phyloP scores from a whole-genome alignment of 2,329 filamentous ascomycete genomes.

The Penicillium sp. region DNA sequence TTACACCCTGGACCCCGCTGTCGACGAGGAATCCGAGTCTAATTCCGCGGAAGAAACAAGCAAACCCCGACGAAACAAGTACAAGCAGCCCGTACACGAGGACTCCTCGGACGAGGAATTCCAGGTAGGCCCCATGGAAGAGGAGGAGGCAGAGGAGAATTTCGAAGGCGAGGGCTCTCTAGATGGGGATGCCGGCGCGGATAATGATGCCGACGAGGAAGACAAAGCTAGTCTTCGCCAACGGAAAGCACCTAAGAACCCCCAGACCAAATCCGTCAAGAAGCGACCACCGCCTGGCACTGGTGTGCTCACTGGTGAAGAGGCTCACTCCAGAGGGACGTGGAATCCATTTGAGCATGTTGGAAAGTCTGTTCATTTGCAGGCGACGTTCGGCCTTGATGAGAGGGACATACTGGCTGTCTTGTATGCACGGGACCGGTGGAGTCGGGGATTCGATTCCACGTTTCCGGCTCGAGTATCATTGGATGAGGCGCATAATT shows the following conservation, averaged over 20 bases:
- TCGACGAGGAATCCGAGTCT: constrained; percentile 26
- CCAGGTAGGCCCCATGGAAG: constrained; percentile 30
- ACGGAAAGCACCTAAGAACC: constrained; percentile 16
- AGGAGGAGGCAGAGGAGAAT: constrained; percentile 26
- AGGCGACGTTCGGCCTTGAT: constrained; percentile 57
- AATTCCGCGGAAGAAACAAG: background rate
- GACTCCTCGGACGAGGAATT: constrained; percentile 44
- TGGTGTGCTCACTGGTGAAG: constrained; percentile 25
- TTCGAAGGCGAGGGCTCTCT: constrained; percentile 24
- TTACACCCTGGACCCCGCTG: constrained; percentile 44
- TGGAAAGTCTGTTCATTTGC: constrained; percentile 52
- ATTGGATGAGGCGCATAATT: constrained; percentile 34
- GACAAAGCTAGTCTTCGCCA: constrained; percentile 1
- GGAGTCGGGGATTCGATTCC: constrained; percentile 52
- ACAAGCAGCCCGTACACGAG: constrained; percentile 23
- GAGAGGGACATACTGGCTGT: constrained; percentile 55
- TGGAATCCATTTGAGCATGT: constrained; percentile 41
- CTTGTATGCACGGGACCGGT: constrained; percentile 55
- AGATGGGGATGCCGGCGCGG: constrained; percentile 8
- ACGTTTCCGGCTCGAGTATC: constrained; percentile 55
- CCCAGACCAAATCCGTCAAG: constrained; percentile 16
- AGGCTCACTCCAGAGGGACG: constrained; percentile 44
- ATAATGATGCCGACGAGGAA: constrained; percentile 9
- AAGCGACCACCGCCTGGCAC: constrained; percentile 28
- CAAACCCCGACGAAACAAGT: constrained; percentile 22